phyloP scores from a whole-genome alignment of 352 stramenopile genomes.

The Achlya hypogyna region DNA sequence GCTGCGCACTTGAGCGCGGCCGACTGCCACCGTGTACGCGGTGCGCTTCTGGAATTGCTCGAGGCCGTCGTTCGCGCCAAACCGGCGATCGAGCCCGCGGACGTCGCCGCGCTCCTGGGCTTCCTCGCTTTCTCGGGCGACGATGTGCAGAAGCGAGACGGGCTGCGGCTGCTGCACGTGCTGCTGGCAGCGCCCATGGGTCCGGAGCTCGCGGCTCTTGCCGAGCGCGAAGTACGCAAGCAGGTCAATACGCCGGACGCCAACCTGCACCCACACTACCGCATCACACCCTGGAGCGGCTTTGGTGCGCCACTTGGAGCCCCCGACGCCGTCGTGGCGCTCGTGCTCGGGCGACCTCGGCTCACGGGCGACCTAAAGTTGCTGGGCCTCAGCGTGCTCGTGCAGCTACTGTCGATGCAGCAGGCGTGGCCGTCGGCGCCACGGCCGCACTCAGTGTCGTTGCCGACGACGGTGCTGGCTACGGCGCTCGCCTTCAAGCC shows the following conservation, averaged over 20 bases:
- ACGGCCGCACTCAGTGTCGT: neutral
- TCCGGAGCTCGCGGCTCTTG: neutral
- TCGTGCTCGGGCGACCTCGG: constrained; percentile 1
- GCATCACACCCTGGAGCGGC: neutral
- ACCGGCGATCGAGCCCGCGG: neutral
- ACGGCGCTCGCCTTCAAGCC: neutral
- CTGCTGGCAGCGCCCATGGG: neutral
- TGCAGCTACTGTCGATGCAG: neutral
- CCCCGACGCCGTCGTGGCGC: neutral
- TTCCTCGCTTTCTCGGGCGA: constrained; percentile 19
- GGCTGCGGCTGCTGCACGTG: neutral
- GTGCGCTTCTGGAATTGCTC: neutral
- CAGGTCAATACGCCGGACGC: neutral
- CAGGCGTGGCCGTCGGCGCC: neutral
- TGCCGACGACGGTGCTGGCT: neutral
- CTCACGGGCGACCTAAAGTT: neutral
- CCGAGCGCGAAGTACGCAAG: neutral
- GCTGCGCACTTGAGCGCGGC: constrained; percentile 2
- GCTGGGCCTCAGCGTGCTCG: neutral
- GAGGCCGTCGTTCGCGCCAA: neutral
- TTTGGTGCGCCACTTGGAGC: neutral
- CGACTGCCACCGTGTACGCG: neutral
- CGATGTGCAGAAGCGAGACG: constrained; percentile 8
- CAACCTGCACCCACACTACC: constrained; percentile 1
- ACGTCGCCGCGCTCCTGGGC: neutral